Evolutionary conservation across 352 stramenopile genomes (phyloP).

Genomic region (Phytophthora podocarpi): DNA sequence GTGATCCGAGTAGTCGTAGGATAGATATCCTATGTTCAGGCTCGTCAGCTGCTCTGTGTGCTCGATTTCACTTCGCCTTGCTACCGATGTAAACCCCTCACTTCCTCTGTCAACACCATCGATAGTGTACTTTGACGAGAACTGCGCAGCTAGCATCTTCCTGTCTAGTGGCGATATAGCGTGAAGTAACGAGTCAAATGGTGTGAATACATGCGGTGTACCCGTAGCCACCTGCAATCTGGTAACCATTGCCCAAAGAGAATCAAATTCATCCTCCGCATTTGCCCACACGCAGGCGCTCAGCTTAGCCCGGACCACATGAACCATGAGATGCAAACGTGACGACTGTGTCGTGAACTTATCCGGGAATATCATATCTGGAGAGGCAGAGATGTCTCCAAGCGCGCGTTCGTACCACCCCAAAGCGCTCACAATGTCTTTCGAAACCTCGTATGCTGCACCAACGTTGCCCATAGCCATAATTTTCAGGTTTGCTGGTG

Average conservation of each 20-base stretch:
- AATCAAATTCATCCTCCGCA: constrained; percentile 36
- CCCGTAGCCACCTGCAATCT: constrained; percentile 29
- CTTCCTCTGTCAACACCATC: not conserved
- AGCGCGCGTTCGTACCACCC: constrained; percentile 34
- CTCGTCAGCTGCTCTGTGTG: constrained; percentile 1
- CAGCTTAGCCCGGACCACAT: constrained; percentile 47
- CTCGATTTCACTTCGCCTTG: not conserved
- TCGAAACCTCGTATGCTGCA: constrained; percentile 44
- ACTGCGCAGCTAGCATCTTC: constrained; percentile 45
- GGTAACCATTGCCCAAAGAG: constrained; percentile 39
- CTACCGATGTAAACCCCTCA: not conserved
- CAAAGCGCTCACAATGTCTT: constrained; percentile 42
- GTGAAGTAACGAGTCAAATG: constrained; percentile 79
- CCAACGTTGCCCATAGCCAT: constrained; percentile 59
- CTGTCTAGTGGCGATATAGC: constrained; percentile 34
- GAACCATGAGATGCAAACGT: constrained; percentile 30
- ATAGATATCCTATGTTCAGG: constrained; percentile 78
- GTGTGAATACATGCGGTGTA: constrained; percentile 41
- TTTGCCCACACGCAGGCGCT: constrained; percentile 58
- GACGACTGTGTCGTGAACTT: constrained; percentile 12
- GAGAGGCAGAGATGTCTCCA: constrained; percentile 3
- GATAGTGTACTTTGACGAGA: constrained; percentile 30
- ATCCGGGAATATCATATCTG: constrained; percentile 13
- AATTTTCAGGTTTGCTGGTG: constrained; percentile 13
- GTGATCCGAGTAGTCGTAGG: constrained; percentile 84